Evolutionary conservation across 2,329 filamentous ascomycete genomes (phyloP), one percentile per base, ranked within the genome.

Genomic region (Exutisphaerella laricina): DNA sequence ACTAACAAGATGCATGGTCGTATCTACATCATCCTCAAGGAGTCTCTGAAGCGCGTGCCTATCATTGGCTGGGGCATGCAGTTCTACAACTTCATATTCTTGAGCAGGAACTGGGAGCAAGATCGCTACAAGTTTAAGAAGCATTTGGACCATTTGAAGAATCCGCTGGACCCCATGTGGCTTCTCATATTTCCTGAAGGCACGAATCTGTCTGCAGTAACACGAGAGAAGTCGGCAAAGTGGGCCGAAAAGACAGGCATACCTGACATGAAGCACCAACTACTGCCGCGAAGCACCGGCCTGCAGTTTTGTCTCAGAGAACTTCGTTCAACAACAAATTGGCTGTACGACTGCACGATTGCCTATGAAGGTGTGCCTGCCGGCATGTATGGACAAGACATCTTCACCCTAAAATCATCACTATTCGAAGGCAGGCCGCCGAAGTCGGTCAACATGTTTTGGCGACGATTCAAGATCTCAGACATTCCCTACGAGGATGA

Each of bases 401-500:
- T 86, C 58, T 97, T 94, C 65, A 89, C 86, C 0, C 73, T 98
- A 3, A 78, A 79, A 2, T 88, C 88, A 36, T 94, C 88, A 3
- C 95, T 92, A 61, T 82, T 96, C 50, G 80, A 92, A 63, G 89
- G 92, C 9, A 80, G 86, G 1, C 84, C 89, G 1, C 92, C 90
- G 1, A 95, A 89, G 63, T 95, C 88, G 1, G 89, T 97, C 58
- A 97, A 96, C 66, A 89, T 97, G 72, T 85, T 94, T 67, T 98
- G 90, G 88, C 80, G 92, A 40, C 81, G 88, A 7, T 96, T 94
- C 66, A 77, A 78, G 23, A 63, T 96, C 10, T 75, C 77, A 16
- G 80, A 88, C 14, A 94, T 98, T 31, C 90, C 90, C 0, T 75
- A 94, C 7, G 75, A 88, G 22, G 78, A 83, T 54, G 74, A 77